Evolutionary conservation across 345 rosid species (phyloP), one percentile per base, ranked within the genome.

Genomic region (Eucalyptus marginata): DNA sequence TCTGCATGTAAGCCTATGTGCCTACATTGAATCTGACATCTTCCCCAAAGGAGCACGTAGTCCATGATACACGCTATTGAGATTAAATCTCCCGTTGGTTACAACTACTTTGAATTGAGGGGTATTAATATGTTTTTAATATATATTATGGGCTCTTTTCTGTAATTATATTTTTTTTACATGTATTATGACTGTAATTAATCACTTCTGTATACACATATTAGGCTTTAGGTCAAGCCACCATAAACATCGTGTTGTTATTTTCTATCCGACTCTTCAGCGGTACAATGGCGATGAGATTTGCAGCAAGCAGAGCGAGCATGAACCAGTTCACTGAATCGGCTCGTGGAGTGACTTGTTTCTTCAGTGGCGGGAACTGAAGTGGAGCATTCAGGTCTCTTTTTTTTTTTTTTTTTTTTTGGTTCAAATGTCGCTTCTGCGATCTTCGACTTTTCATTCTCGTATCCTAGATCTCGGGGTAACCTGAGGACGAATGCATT

Each of bases 361-460:
- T 86, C 92, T 93, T 94, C 90, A 92, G 94, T 89, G 98, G 96
- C 83, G 94, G 33, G 64, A 95, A 87, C 3, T 16, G 54, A 51
- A 51, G 3, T 51, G 92, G 98, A 96, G 88, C 92, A 94, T 94
- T 64, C 92, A 94, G 99, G 98, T 94, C 62, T 66, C 18, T 27
- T 44, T 43, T 59, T 49, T 8, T 68, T 27, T n/a, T 18, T 46
- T 9, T 46, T 1, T 15, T 50, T 16, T 16, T 16, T 50, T 3
- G 20, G 68, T 62, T 62, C 68, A 29, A 62, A 62, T 62, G n/a
- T 46, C 18, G 27, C 31, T 66, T 8, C 49, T 43, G 33, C 64
- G 49, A 86, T 86, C 36, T 54, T 81, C 52, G 52, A 14, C 5
- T 85, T 11, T 8, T 47, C 50, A 18, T 7, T 47, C 50, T 50